phyloP scores from a whole-genome alignment of 2,329 filamentous ascomycete genomes.

The Metarhizium album region DNA sequence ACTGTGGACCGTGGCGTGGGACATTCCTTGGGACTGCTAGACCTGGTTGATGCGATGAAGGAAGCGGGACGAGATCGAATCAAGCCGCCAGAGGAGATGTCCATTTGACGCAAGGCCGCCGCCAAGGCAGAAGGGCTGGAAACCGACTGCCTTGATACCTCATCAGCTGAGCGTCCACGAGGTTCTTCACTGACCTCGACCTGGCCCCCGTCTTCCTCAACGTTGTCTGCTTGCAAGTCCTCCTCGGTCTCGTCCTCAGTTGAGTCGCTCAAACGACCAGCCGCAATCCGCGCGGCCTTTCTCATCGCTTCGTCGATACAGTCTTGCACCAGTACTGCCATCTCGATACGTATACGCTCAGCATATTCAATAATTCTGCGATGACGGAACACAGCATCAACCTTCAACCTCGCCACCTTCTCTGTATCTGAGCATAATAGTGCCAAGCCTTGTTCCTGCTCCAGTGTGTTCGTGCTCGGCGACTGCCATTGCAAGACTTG shows the following conservation, averaged over 20 bases:
- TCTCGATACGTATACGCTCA: constrained; percentile 89
- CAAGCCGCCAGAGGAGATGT: constrained; percentile 18
- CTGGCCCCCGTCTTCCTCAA: constrained; percentile 8
- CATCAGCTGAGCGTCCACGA: constrained; percentile 9
- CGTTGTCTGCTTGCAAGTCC: constrained; percentile 13
- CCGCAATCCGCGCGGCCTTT: constrained; percentile 80
- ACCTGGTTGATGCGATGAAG: constrained; percentile 62
- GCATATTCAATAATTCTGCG: constrained; percentile 91
- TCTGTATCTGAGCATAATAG: constrained; percentile 86
- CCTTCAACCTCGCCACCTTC: constrained; percentile 71
- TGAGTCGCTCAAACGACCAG: constrained; percentile 75
- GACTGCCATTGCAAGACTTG: constrained; percentile 97
- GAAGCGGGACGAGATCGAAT: constrained; percentile 38
- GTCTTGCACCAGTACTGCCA: constrained; percentile 84
- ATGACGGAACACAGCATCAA: constrained; percentile 86
- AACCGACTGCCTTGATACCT: constrained; percentile 11
- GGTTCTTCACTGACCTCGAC: constrained; percentile 6
- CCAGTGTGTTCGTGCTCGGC: constrained; percentile 78
- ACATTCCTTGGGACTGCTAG: constrained; percentile 82
- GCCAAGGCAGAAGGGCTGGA: constrained; percentile 42
- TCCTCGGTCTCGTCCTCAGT: constrained; percentile 45
- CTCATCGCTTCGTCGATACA: constrained; percentile 87
- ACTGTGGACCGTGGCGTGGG: constrained; percentile 81
- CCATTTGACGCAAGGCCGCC: constrained; percentile 37
- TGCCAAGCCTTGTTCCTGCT: constrained; percentile 85